Conservation (phyloP, 108 stramenopile genomes). For the Stephanodiscus triporus region DNA sequence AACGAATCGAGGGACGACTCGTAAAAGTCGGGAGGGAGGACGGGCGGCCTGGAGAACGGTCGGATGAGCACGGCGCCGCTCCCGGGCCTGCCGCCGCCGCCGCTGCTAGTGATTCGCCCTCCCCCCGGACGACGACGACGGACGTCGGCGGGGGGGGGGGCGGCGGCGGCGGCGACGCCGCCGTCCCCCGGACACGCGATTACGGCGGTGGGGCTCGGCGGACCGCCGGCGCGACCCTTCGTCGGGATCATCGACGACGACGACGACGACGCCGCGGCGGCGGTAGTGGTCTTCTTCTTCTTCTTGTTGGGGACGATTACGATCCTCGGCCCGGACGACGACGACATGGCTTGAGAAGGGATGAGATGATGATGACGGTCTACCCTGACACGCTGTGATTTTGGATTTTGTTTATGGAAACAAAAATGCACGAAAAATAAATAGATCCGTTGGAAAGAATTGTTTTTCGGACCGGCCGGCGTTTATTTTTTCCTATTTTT, state of each 20-base stretch:
- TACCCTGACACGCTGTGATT: no score
- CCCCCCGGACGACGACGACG: background rate
- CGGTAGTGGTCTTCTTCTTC: slow-evolving; percentile 28
- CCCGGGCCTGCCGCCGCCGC: background rate
- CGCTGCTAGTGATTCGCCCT: background rate
- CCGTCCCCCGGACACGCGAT: background rate
- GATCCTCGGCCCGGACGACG: slow-evolving; percentile 15
- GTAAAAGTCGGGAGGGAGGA: slow-evolving; percentile 74
- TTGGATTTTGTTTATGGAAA: no score
- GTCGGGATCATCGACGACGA: background rate
- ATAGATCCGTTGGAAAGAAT: no score
- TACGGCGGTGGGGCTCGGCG: slow-evolving; percentile 24
- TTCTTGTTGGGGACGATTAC: slow-evolving; percentile 30
- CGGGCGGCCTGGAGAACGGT: slow-evolving; percentile 77
- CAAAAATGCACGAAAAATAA: no score
- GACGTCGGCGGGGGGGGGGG: background rate
- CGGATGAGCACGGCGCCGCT: slow-evolving; percentile 63
- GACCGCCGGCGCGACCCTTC: background rate
- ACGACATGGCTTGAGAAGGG: slow-evolving; percentile 1
- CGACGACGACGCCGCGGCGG: background rate
- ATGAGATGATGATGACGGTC: no score
- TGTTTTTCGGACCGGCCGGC: no score
- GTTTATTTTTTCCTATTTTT: no score
- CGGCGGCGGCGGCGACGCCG: background rate
- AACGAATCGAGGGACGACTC: slow-evolving; percentile 53